phyloP scores from a whole-genome alignment of 148 eudicot genomes.

The Fallopia convolvulus region DNA sequence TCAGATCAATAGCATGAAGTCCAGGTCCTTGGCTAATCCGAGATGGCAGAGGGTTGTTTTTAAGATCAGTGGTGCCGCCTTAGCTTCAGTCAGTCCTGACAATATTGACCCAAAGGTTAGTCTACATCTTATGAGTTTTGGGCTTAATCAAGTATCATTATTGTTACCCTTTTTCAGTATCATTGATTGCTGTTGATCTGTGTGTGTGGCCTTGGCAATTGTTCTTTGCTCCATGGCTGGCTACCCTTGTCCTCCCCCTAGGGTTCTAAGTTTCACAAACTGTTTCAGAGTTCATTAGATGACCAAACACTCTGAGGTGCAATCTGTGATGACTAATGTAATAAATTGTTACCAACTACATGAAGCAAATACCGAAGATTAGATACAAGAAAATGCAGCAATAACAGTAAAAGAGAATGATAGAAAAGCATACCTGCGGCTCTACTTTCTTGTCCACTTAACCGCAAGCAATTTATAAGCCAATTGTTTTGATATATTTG shows the following conservation, averaged over 20 bases:
- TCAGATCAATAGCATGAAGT: conserved; percentile 46
- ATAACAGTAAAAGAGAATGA: not conserved
- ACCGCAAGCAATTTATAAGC: not conserved
- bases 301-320: not conserved
- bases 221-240: not conserved
- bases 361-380: not conserved
- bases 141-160: not conserved
- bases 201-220: not conserved
- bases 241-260: not conserved
- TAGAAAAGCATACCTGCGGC: not conserved
- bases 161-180: not conserved
- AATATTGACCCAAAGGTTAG: conserved; percentile 91
- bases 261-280: not conserved
- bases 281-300: not conserved
- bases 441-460: not conserved
- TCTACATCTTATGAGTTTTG: not conserved
- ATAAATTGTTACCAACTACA: not conserved
- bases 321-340: not conserved
- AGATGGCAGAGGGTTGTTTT: conserved; percentile 97
- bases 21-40: conserved; percentile 47
- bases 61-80: conserved; percentile 91
- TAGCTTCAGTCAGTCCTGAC: conserved; percentile 68
- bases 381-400: not conserved
- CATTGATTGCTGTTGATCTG: not conserved
- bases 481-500: not conserved